phyloP scores from a whole-genome alignment of 768 basidiomycete species.

The Lentinula boryana region DNA sequence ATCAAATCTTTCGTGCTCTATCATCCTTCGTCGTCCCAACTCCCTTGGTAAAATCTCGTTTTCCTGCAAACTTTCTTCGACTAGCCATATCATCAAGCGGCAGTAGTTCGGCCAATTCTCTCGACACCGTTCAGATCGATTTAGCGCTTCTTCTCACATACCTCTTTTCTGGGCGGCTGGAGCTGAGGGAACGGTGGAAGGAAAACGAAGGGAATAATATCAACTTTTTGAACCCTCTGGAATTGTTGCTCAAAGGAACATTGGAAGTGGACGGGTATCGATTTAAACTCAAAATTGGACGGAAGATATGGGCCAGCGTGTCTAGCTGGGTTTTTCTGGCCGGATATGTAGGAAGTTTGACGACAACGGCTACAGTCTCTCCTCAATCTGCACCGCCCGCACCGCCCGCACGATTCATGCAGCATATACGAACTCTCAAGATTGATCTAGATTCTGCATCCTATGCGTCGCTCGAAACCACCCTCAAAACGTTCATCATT shows the following conservation, averaged over 20 bases:
- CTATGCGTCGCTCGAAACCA: slow-evolving; percentile 12
- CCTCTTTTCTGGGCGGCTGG: not conserved
- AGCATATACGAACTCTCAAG: not conserved
- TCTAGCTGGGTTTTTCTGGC: not conserved
- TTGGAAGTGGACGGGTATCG: not conserved
- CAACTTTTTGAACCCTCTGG: not conserved
- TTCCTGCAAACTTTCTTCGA: not conserved
- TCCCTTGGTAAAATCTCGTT: not conserved
- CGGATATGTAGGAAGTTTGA: not conserved
- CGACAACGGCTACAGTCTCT: not conserved
- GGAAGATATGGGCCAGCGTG: not conserved
- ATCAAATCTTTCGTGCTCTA: not conserved
- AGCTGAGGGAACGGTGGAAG: not conserved
- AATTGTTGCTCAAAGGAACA: not conserved
- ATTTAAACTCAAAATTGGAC: not conserved
- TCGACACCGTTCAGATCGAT: not conserved
- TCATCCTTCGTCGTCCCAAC: not conserved
- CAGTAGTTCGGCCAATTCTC: not conserved
- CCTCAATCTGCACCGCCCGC: not conserved
- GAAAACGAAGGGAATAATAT: not conserved
- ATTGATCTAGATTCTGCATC: slow-evolving; percentile 11
- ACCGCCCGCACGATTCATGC: not conserved
- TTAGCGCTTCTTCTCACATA: not conserved
- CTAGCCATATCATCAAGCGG: not conserved
- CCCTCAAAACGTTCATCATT: slow-evolving; percentile 16